Conservation (phyloP, 371 early-diverging fungal genomes). For the Chytridiales sp. region DNA sequence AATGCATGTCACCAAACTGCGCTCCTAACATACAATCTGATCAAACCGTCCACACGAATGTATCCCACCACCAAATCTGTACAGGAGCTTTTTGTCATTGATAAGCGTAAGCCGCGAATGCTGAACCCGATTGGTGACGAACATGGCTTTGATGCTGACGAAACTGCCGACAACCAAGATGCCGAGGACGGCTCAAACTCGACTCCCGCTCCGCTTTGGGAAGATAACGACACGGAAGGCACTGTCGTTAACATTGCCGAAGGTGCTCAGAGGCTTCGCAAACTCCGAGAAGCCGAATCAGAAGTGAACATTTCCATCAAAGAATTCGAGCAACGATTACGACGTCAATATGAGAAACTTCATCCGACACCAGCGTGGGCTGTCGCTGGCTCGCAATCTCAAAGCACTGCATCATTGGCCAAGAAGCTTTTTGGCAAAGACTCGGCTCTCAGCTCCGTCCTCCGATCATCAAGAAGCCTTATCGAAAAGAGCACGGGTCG, state of each 20-base stretch:
- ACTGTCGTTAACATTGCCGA: constrained; percentile 67
- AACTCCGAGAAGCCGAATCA: constrained; percentile 69
- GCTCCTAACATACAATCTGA: constrained; percentile 5
- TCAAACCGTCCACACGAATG: constrained; percentile 21
- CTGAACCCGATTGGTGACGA: constrained; percentile 14
- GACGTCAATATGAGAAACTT: constrained; percentile 81
- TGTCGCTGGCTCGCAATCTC: constrained; percentile 18
- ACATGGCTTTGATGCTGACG: constrained; percentile 11
- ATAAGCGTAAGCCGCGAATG: constrained; percentile 27
- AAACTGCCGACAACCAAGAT: constrained; percentile 31
- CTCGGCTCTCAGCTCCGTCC: constrained; percentile 19
- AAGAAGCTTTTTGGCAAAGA: constrained; percentile 21
- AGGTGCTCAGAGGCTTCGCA: constrained; percentile 63
- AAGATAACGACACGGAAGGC: constrained; percentile 40
- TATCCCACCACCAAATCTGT: neutral
- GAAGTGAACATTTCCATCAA: constrained; percentile 72
- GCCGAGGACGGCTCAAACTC: constrained; percentile 25
- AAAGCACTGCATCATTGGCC: no score
- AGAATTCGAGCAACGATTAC: constrained; percentile 80
- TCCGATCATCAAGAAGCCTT: constrained; percentile 34
- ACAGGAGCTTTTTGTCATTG: constrained; percentile 33
- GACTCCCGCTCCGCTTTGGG: constrained; percentile 8
- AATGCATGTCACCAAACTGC: no score
- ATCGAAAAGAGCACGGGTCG: constrained; percentile 19
- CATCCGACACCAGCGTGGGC: constrained; percentile 92